Evolutionary conservation across 208 protist genomes (phyloP).

Genomic region (Leishmania martiniquensis): DNA sequence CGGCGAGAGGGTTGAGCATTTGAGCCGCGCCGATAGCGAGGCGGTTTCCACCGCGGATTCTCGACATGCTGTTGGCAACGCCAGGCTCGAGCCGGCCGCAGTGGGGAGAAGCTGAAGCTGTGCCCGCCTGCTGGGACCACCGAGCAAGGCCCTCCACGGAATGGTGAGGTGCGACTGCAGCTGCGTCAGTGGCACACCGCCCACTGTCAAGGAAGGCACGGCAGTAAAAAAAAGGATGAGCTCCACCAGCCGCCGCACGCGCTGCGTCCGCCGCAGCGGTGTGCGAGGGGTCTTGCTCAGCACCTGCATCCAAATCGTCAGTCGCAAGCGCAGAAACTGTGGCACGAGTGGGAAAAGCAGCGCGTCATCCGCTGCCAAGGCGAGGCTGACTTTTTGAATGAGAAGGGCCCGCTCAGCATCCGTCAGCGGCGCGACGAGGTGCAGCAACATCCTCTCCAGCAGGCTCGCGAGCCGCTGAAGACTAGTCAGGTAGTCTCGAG

Average conservation of each 20-base stretch:
- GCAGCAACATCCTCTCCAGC: constrained; percentile 14
- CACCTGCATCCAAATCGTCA: constrained; percentile 49
- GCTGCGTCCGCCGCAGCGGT: constrained; percentile 38
- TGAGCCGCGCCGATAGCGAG: background rate
- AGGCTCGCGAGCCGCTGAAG: constrained; percentile 30
- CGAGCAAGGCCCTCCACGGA: constrained; percentile 42
- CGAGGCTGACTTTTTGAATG: constrained; percentile 37
- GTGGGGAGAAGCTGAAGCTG: constrained; percentile 32
- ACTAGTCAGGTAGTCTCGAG: constrained; percentile 52
- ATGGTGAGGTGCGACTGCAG: constrained; percentile 30
- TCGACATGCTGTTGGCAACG: too few species aligned
- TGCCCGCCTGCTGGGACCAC: constrained; percentile 22
- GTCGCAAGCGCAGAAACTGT: constrained; percentile 31
- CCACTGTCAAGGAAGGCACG: constrained; percentile 28
- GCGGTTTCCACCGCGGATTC: background rate
- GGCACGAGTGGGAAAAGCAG: constrained; percentile 66
- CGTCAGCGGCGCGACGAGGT: constrained; percentile 18
- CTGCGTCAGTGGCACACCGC: constrained; percentile 27
- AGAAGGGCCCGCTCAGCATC: constrained; percentile 32
- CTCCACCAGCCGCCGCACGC: constrained; percentile 46
- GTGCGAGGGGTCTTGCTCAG: constrained; percentile 26
- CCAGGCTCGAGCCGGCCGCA: constrained; percentile 1
- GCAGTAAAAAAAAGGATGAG: constrained; percentile 67
- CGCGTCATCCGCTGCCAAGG: constrained; percentile 53
- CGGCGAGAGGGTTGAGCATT: constrained; percentile 2